A percentile compares a stretch with the other conserved stretches of the same genome.
These are phyloP conservation scores for Trichoderma arundinaceum DNA, from an alignment of 2,329 filamentous ascomycete genomes.

Conservation along the genomic window DNA sequence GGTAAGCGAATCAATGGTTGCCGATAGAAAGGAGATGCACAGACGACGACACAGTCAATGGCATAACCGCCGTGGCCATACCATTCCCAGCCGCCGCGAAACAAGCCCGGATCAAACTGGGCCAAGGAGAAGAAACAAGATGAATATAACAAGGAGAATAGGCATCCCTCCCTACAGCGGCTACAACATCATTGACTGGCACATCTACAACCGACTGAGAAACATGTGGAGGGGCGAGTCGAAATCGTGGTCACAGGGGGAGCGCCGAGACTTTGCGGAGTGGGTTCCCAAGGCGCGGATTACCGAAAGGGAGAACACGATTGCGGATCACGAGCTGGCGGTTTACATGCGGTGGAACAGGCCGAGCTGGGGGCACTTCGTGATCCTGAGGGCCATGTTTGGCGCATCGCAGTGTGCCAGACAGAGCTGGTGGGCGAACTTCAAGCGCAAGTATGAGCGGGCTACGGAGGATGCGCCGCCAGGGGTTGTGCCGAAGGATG, in stretches of 20 bases:
- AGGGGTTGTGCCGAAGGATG: slow-evolving; percentile 18
- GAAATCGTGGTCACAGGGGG: neutral
- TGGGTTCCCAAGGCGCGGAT: slow-evolving; percentile 14
- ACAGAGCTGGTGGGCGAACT: slow-evolving; percentile 15
- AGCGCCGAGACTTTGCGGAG: slow-evolving; percentile 1
- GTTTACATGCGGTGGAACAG: neutral
- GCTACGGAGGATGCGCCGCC: slow-evolving; percentile 16
- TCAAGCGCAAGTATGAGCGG: slow-evolving; percentile 2
- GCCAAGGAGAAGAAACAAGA: neutral
- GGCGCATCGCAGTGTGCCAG: slow-evolving; percentile 22
- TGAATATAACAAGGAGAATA: neutral
- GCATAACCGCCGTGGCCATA: neutral
- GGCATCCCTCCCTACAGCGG: slow-evolving; percentile 2
- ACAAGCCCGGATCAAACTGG: neutral
- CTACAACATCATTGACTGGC: slow-evolving; percentile 21
- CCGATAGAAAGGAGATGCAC: neutral
- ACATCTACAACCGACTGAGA: slow-evolving; percentile 14
- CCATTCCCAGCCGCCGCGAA: neutral
- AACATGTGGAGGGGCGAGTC: slow-evolving; percentile 2
- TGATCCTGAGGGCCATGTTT: slow-evolving; percentile 26
- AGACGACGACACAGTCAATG: neutral
- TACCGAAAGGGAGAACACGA: slow-evolving; percentile 1
- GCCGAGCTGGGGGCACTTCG: slow-evolving; percentile 25
- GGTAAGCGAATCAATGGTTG: neutral
- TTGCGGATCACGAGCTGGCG: slow-evolving; percentile 1